These are phyloP conservation scores for Aspergillus novoparasiticus DNA, from an alignment of 2,329 filamentous ascomycete species.

Conservation along the genomic window DNA sequence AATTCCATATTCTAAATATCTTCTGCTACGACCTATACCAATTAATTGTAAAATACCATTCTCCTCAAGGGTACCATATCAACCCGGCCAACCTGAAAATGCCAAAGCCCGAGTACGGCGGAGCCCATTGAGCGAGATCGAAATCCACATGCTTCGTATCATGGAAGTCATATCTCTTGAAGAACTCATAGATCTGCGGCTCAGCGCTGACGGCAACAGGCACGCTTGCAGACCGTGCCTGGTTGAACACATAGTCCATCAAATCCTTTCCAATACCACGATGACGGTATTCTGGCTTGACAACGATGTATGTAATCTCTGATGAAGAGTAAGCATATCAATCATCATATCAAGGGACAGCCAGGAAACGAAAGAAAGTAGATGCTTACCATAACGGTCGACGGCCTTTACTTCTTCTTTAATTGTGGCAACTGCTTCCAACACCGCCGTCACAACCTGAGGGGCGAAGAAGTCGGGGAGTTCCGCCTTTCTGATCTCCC, in stretches of 20 bases:
- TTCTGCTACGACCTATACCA: no score
- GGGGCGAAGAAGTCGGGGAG: conserved; percentile 3
- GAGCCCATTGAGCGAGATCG: conserved; percentile 20
- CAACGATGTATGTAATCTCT: conserved; percentile 12
- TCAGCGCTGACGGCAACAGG: conserved; percentile 14
- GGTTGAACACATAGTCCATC: not conserved
- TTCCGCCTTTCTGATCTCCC: not conserved
- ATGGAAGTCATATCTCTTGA: conserved; percentile 15
- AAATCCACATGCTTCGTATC: conserved; percentile 20
- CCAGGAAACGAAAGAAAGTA: no score
- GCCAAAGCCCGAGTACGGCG: conserved; percentile 20
- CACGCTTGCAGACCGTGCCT: not conserved
- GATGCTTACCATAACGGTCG: conserved; percentile 7
- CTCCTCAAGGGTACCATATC: conserved; percentile 13
- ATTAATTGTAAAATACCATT: not conserved
- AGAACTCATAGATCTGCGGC: conserved; percentile 19
- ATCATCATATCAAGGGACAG: not conserved
- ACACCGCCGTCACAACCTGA: not conserved
- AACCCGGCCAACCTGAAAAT: conserved; percentile 19
- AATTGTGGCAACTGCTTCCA: not conserved
- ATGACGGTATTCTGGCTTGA: conserved; percentile 1
- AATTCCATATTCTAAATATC: no score
- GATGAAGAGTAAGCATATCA: not conserved
- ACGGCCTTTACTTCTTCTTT: not conserved
- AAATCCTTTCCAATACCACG: conserved; percentile 7